Conservation (phyloP, 768 basidiomycete genomes). For the Tricholomella constricta region DNA sequence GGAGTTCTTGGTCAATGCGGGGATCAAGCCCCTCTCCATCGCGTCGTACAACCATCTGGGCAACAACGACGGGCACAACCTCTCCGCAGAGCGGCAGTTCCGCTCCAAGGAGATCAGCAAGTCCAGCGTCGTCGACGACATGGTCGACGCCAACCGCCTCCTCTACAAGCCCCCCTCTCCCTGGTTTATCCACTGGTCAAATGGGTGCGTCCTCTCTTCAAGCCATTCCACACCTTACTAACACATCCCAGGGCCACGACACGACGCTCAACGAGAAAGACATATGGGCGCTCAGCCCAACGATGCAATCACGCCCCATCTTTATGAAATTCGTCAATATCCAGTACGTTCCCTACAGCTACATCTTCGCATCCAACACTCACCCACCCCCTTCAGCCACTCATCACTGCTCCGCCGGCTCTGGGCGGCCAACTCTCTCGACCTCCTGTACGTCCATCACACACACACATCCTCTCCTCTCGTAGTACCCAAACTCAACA, state of each 20-base stretch:
- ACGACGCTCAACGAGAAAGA: constrained; percentile 69
- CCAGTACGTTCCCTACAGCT: constrained; percentile 33
- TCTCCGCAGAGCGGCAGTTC: constrained; percentile 91
- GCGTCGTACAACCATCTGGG: constrained; percentile 99
- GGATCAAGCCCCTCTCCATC: constrained; percentile 96
- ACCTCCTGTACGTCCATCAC: constrained; percentile 40
- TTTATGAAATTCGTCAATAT: constrained; percentile 52
- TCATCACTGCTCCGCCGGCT: constrained; percentile 44
- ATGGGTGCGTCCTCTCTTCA: constrained; percentile 73
- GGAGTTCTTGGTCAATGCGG: constrained; percentile 98
- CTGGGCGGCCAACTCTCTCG: constrained; percentile 47
- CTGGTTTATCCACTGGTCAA: too few relatives aligned
- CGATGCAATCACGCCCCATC: constrained; percentile 64
- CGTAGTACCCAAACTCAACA: neutral
- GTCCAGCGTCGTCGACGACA: constrained; percentile 96
- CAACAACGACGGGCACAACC: constrained; percentile 95
- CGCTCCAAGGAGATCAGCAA: constrained; percentile 98
- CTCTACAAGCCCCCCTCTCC: constrained; percentile 92
- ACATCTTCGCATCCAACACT: neutral
- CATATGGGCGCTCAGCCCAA: constrained; percentile 72
- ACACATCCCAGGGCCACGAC: constrained; percentile 39
- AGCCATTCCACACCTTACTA: constrained; percentile 20
- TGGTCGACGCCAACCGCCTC: constrained; percentile 90
- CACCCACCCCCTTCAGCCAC: constrained; percentile 23
- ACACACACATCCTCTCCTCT: too few relatives aligned